Base-by-base conservation (phyloP, 2,329 filamentous ascomycete species). In the Balansia obtecta region DNA sequence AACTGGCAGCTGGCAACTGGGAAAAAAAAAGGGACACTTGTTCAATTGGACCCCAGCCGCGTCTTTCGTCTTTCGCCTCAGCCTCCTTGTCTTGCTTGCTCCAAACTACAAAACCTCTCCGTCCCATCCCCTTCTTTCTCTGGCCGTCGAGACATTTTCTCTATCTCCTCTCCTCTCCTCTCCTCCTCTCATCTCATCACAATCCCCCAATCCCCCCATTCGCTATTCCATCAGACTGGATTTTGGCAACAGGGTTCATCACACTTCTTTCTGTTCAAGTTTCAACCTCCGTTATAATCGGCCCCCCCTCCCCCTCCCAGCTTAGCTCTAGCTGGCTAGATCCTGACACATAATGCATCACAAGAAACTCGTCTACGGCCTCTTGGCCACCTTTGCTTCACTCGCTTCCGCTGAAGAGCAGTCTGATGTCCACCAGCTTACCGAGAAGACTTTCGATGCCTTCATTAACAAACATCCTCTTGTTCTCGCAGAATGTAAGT, bases 401-500 rank as follows among this genome's bases (percentile, higher is more conserved):
- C 68, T 75, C 57, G 83, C 79, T 60, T 74, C 79, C 55, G 77
- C 82, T 54, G 80, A 53, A 20, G 52, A 51, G 38, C 37, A 75
- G 46, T 95, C 88, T 45, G 89, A 97, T 67, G 93, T 98, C 57
- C 71, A 81, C 62, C 81, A 88, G 59, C 76, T 98, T 57, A 94
- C 86, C 70, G 83, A 84, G 69, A 88, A 91, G 65, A 88, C 79
- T 57, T 98, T 98, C 69, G 78, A 86, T 59, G 79, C 83, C 54
- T 98, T 96, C 70, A 74, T 98, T 65, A 85, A 85, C 68, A 72
- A 82, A 61, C 86, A 97, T 68, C 83, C 88, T 61, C 79, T 98
- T 52, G 91, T 96, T 50, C 83, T 98, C 55, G 89, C 89, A 61
- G 90, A 98, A 75, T 98, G 87, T 91, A 76, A 72, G 85, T 72